Evolutionary conservation across 2,329 filamentous ascomycete genomes (phyloP).

Genomic region (Plectosphaerella sp.): DNA sequence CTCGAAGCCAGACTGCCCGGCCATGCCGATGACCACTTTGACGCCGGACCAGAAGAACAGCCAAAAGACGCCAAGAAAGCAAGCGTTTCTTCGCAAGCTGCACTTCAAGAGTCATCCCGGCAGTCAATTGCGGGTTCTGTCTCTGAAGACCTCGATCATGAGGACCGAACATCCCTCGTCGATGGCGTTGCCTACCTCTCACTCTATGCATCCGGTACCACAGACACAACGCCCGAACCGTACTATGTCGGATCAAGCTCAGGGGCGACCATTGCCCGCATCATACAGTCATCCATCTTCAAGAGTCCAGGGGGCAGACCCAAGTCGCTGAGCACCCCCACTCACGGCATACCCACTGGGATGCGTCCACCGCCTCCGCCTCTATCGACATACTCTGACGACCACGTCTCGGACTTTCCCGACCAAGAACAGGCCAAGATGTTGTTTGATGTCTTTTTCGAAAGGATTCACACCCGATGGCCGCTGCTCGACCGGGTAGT

Average conservation of each 20-base stretch:
- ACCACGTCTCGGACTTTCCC: conserved; percentile 12
- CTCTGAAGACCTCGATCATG: conserved; percentile 6
- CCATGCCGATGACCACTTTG: conserved; percentile 20
- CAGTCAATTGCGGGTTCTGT: conserved; percentile 4
- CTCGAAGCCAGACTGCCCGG: conserved; percentile 19
- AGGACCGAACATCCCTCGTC: conserved; percentile 14
- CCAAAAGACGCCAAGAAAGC: background rate
- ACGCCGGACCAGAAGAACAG: background rate
- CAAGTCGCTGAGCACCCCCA: background rate
- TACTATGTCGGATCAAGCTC: conserved; percentile 21
- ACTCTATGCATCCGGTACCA: conserved; percentile 16
- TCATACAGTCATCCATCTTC: conserved; percentile 20
- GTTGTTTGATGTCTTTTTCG: conserved; percentile 19
- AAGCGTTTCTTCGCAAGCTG: background rate
- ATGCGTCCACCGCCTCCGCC: conserved; percentile 2
- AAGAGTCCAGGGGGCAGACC: conserved; percentile 8
- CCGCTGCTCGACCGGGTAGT: conserved; percentile 17
- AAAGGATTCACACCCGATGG: conserved; percentile 19
- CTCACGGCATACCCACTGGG: background rate
- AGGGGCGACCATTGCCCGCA: conserved; percentile 18
- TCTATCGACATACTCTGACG: conserved; percentile 5
- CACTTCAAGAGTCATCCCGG: background rate
- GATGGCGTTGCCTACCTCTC: conserved; percentile 20
- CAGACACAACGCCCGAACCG: conserved; percentile 16
- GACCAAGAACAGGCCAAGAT: conserved; percentile 8